A percentile compares a stretch with the other conserved stretches of the same genome.
Conservation (phyloP, 164 flowering plant genomes). For the Dillenia turbinata region DNA sequence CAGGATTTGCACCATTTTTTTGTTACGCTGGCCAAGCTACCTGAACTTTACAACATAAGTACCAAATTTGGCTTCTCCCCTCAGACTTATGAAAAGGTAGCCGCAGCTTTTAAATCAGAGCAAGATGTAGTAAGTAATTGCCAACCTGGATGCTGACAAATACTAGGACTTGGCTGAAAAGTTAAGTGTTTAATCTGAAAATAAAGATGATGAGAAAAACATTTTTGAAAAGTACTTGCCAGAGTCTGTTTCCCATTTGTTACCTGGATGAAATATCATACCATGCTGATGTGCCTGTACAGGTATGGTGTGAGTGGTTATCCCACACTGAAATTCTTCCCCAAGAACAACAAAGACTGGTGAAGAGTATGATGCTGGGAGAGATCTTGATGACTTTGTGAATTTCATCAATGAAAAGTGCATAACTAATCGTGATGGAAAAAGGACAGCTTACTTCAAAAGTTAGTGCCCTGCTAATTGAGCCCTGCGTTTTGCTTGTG, state of each 20-base stretch:
- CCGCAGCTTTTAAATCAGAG: slow-evolving; percentile 77
- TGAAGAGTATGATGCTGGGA: slow-evolving; percentile 92
- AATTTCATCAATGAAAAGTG: slow-evolving; percentile 80
- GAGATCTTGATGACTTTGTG: slow-evolving; percentile 84
- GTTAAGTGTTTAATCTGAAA: slow-evolving; percentile 9
- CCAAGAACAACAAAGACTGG: slow-evolving; percentile 92
- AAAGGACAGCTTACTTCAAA: slow-evolving; percentile 84
- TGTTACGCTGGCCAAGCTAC: background rate
- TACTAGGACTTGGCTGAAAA: slow-evolving; percentile 71
- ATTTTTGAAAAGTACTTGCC: background rate
- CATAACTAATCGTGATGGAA: slow-evolving; percentile 84
- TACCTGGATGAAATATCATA: too few relatives aligned
- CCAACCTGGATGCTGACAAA: slow-evolving; percentile 92
- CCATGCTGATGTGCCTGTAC: slow-evolving; percentile 10
- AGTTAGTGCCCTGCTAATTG: slow-evolving; percentile 29
- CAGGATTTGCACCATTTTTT: slow-evolving; percentile 39
- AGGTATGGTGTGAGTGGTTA: slow-evolving; percentile 93
- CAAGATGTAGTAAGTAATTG: slow-evolving; percentile 80
- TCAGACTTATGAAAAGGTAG: slow-evolving; percentile 91
- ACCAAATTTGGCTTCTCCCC: background rate
- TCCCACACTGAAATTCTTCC: slow-evolving; percentile 95
- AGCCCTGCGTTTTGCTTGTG: background rate
- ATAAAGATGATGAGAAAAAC: too few relatives aligned
- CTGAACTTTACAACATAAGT: background rate
- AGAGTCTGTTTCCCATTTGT: too few relatives aligned